Conservation (phyloP, 148 eudicot species). For the Nepenthes mirabilis region DNA sequence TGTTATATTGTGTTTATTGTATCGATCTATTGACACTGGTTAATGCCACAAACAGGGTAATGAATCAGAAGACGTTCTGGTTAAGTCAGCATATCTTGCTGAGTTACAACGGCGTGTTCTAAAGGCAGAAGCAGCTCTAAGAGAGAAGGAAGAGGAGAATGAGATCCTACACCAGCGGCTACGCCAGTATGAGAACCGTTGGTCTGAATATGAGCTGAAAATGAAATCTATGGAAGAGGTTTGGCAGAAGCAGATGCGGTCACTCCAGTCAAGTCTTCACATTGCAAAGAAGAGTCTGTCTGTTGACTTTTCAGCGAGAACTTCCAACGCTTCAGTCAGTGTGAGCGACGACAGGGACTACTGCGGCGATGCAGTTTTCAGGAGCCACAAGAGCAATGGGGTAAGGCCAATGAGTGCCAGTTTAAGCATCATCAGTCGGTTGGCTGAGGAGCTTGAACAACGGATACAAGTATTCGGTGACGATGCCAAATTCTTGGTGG, state of each 20-base stretch:
- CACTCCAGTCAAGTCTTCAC: constrained; percentile 90
- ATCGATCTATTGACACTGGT: not conserved
- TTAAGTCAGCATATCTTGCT: constrained; percentile 75
- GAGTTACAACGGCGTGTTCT: constrained; percentile 89
- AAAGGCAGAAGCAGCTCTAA: constrained; percentile 72
- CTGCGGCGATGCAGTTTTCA: constrained; percentile 39
- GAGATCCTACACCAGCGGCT: constrained; percentile 80
- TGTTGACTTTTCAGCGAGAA: constrained; percentile 56
- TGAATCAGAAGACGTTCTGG: constrained; percentile 66
- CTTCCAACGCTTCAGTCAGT: constrained; percentile 60
- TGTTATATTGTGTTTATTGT: not conserved
- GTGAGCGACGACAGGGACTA: constrained; percentile 33
- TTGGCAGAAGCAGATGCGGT: constrained; percentile 98
- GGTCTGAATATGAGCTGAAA: constrained; percentile 90
- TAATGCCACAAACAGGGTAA: constrained; percentile 29
- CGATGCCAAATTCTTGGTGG: constrained; percentile 87
- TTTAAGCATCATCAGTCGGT: constrained; percentile 64
- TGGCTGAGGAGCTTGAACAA: constrained; percentile 92
- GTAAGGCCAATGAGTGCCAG: constrained; percentile 56
- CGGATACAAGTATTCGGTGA: constrained; percentile 89
- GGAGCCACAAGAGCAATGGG: constrained; percentile 35
- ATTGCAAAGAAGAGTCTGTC: constrained; percentile 79
- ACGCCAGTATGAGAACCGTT: constrained; percentile 81
- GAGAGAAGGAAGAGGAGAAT: constrained; percentile 85
- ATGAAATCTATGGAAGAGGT: constrained; percentile 99